Percentiles rank a stretch among this genome's conserved stretches.
Conservation (phyloP, 192 early-diverging fungal genomes). For the Coemansia javaensis region DNA sequence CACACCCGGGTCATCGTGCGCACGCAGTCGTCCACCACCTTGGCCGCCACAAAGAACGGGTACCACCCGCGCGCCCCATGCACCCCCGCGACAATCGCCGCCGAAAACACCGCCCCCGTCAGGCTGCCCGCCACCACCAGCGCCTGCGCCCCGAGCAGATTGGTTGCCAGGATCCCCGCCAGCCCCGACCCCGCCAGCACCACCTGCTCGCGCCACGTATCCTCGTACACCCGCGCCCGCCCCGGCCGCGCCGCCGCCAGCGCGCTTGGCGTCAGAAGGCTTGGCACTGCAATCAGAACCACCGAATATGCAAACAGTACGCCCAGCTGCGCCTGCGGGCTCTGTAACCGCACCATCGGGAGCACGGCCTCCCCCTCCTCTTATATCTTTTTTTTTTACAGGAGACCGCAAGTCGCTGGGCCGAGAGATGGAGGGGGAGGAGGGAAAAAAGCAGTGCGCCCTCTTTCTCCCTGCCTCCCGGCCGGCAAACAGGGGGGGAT, state of each 20-base stretch:
- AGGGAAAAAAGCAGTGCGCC: neutral
- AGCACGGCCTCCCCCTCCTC: neutral
- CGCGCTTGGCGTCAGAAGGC: conserved; percentile 6
- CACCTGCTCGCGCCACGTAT: conserved; percentile 13
- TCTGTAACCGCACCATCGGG: conserved; percentile 9
- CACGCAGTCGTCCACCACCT: conserved; percentile 1
- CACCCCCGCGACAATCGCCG: neutral
- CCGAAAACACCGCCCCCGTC: neutral
- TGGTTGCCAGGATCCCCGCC: conserved; percentile 5
- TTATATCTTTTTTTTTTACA: neutral
- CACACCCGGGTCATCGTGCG: conserved; percentile 7
- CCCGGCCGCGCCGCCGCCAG: neutral
- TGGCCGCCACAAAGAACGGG: neutral
- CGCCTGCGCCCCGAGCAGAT: conserved; percentile 5
- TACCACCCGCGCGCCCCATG: conserved; percentile 1
- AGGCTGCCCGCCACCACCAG: conserved; percentile 4
- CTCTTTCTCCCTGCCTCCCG: too few relatives aligned
- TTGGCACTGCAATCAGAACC: conserved; percentile 1
- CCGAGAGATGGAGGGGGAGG: neutral
- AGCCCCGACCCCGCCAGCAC: conserved; percentile 1
- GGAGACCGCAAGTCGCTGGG: neutral
- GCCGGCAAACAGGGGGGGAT: too few relatives aligned
- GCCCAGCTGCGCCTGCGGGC: conserved; percentile 18
- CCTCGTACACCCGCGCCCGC: neutral
- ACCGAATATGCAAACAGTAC: conserved; percentile 6